phyloP scores from a whole-genome alignment of 1,139 yeast species.

The Taphrina communis region DNA sequence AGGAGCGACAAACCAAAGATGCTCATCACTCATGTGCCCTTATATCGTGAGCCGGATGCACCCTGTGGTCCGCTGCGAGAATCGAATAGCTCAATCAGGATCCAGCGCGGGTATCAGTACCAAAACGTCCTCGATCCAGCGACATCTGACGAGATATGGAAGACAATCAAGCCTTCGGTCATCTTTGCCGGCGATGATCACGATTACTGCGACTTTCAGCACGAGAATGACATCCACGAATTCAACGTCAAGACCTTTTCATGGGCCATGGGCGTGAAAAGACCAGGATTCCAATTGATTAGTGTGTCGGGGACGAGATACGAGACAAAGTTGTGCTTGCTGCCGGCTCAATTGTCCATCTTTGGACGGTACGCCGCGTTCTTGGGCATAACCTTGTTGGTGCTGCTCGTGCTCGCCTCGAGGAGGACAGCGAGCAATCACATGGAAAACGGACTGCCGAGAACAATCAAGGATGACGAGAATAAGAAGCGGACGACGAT shows the following conservation, averaged over 20 bases:
- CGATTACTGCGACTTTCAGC: slow-evolving; percentile 67
- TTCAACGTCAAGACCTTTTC: slow-evolving; percentile 86
- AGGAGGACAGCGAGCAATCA: background rate
- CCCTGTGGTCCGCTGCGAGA: slow-evolving; percentile 75
- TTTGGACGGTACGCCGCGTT: slow-evolving; percentile 43
- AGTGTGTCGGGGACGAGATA: slow-evolving; percentile 52
- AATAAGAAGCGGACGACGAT: background rate
- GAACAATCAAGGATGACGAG: slow-evolving; percentile 26
- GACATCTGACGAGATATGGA: slow-evolving; percentile 63
- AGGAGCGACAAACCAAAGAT: slow-evolving; percentile 62
- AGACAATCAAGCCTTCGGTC: slow-evolving; percentile 64
- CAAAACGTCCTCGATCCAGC: slow-evolving; percentile 73
- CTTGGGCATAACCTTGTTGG: background rate
- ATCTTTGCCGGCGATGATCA: slow-evolving; percentile 95
- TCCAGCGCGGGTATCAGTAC: slow-evolving; percentile 70
- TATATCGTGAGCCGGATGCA: slow-evolving; percentile 64
- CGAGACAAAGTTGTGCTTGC: slow-evolving; percentile 47
- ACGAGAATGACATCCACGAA: slow-evolving; percentile 60
- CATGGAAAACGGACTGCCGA: slow-evolving; percentile 7
- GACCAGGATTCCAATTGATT: slow-evolving; percentile 84
- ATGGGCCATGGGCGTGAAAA: slow-evolving; percentile 86
- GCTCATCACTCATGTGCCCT: slow-evolving; percentile 78
- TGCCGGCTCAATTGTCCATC: slow-evolving; percentile 47
- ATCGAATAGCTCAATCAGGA: slow-evolving; percentile 60
- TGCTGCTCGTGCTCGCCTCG: background rate